Evolutionary conservation across 108 stramenopile species (phyloP).

Genomic region (Licmophora abbreviata): DNA sequence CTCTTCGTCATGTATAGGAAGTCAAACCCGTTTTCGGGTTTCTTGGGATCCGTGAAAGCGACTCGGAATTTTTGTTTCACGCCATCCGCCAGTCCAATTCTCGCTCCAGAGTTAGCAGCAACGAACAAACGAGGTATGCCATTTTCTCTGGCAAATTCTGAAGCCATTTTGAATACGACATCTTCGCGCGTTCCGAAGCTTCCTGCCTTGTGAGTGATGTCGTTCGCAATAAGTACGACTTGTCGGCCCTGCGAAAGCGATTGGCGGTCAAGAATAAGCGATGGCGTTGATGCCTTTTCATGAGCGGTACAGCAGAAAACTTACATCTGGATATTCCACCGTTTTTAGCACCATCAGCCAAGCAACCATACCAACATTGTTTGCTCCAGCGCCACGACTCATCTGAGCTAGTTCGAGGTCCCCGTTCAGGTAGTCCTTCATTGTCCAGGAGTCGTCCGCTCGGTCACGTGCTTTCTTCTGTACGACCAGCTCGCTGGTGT

Average conservation of each 20-base stretch:
- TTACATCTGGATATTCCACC: conserved; percentile 90
- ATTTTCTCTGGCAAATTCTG: conserved; percentile 80
- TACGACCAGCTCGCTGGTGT: conserved; percentile 89
- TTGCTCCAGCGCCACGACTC: conserved; percentile 85
- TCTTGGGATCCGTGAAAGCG: conserved; percentile 87
- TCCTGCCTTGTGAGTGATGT: conserved; percentile 96
- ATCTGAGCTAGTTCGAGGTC: conserved; percentile 77
- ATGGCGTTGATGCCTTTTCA: not conserved
- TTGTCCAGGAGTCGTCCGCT: conserved; percentile 55
- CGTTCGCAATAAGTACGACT: conserved; percentile 98
- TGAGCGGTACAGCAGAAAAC: conserved; percentile 7
- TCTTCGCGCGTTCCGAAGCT: conserved; percentile 99
- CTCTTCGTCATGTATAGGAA: conserved; percentile 89
- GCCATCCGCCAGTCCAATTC: conserved; percentile 96
- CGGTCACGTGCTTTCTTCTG: conserved; percentile 33
- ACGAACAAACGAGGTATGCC: conserved; percentile 92
- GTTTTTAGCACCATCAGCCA: conserved; percentile 95
- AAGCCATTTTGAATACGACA: conserved; percentile 93
- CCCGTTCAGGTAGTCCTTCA: conserved; percentile 75
- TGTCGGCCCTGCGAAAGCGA: conserved; percentile 58
- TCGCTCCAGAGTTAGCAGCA: conserved; percentile 94
- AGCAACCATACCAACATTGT: conserved; percentile 99
- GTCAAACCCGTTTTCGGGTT: conserved; percentile 93
- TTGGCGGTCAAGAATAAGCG: not conserved
- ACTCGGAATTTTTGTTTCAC: conserved; percentile 91